Evolutionary conservation across 805 yeast genomes (phyloP), one percentile per base, ranked within the genome.

Genomic region (Spathaspora passalidarum): DNA sequence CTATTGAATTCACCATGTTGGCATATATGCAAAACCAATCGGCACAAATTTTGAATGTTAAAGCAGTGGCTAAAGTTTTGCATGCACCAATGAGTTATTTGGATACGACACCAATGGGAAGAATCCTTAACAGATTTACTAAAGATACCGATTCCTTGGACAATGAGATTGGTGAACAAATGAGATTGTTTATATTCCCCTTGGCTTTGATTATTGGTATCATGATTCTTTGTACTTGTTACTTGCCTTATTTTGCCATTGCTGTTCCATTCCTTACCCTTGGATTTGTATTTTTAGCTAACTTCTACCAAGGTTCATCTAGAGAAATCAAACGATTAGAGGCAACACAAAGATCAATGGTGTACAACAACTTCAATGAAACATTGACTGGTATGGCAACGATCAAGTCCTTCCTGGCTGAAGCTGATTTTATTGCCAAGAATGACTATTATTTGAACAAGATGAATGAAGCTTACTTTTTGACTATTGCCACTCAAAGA

Each of bases 401-500:
- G 25, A 76, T 77, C 49, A 70, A 72, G 54, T 69, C 76, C 2
- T 76, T 66, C 59, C 63, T 62, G 36, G 63, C 59, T 14, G 70
- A 62, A 49, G 40, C 40, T 21, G 54, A 23, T 43, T 72, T 76
- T 42, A 53, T 72, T 29, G 49, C 62, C 17, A 77, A 72, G 56
- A 74, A 76, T 43, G 80, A 76, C 60, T 58, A 43, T 10, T 61
- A 62, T 43, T 58, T 75, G 39, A 65, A 76, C 55, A 65, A 54
- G 55, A 77, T 73, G 75, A 75, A 78, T 52, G 82, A 78, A 56
- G 81, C 82, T 2, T 75, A 75, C 50, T 76, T 62, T 46, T 50
- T 78, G 38, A 66, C 77, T 5, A 69, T 79, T 48, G 78, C 81
- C 4, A 68, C 72, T 45, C 87, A 82, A 65, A 72, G 88, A 62